Percentiles rank a stretch among this genome's conserved stretches.
Evolutionary conservation across 164 flowering plant genomes (phyloP).

Genomic region (Echeveria elegans): DNA sequence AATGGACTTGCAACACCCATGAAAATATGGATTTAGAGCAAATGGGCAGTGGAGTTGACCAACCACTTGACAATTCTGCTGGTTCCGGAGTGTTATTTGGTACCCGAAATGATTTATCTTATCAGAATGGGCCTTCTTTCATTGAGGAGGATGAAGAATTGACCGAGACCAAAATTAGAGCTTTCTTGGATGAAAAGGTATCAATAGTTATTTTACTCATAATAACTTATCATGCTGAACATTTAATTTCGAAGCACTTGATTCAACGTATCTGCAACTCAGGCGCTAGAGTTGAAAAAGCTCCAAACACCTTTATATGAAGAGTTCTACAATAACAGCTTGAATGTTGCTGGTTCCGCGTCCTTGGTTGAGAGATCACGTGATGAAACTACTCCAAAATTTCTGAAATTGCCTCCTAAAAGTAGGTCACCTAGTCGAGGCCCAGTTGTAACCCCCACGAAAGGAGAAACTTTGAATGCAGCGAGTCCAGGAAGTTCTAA

Average conservation of each 20-base stretch:
- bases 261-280: background rate
- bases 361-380: slow-evolving; percentile 12
- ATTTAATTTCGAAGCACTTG: background rate
- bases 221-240: background rate
- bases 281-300: slow-evolving; percentile 47
- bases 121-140: slow-evolving; percentile 21
- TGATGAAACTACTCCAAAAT: slow-evolving; percentile 23
- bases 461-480: slow-evolving; percentile 17
- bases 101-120: slow-evolving; percentile 20
- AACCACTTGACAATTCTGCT: slow-evolving; percentile 8
- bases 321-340: slow-evolving; percentile 38
- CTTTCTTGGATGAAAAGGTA: slow-evolving; percentile 46
- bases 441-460: slow-evolving; percentile 16
- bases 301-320: slow-evolving; percentile 44
- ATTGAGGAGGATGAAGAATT: slow-evolving; percentile 45
- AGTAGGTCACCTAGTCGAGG: slow-evolving; percentile 33
- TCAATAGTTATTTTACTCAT: background rate
- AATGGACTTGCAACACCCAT: slow-evolving; percentile 20
- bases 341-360: slow-evolving; percentile 26
- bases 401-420: slow-evolving; percentile 38
- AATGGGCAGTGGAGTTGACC: slow-evolving; percentile 9
- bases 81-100: slow-evolving; percentile 12
- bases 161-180: slow-evolving; percentile 42
- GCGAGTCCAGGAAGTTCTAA: slow-evolving; percentile 31
- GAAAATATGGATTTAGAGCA: slow-evolving; percentile 13